phyloP scores from a whole-genome alignment of 2,329 filamentous ascomycete genomes.

The Truncatella angustata region DNA sequence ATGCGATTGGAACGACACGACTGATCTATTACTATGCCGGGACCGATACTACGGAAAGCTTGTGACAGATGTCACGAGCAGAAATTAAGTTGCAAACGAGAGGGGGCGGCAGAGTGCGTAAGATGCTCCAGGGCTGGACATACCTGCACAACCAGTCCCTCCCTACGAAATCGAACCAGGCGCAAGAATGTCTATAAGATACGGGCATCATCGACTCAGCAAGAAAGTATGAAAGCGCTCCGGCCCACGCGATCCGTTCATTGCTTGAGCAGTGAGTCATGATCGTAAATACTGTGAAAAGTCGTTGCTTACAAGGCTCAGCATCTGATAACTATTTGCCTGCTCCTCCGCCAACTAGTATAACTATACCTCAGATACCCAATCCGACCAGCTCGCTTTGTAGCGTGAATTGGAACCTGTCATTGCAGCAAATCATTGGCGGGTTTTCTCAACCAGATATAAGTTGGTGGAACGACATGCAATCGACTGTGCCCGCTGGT shows the following conservation, averaged over 20 bases:
- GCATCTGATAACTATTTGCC: too few species aligned
- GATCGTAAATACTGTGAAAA: too few species aligned
- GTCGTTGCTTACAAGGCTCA: too few species aligned
- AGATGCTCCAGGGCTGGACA: slow-evolving; percentile 39
- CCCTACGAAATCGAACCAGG: slow-evolving; percentile 22
- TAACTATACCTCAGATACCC: too few species aligned
- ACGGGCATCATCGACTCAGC: background rate
- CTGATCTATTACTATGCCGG: background rate
- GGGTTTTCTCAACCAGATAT: too few species aligned
- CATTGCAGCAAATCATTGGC: too few species aligned
- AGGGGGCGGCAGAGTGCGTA: slow-evolving; percentile 38
- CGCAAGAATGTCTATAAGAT: background rate
- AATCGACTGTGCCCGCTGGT: too few species aligned
- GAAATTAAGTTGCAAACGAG: slow-evolving; percentile 45
- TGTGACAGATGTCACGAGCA: slow-evolving; percentile 47
- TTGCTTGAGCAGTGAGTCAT: background rate
- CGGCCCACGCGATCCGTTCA: background rate
- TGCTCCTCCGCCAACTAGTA: too few species aligned
- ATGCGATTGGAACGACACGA: too few species aligned
- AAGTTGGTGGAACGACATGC: too few species aligned
- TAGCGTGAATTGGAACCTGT: too few species aligned
- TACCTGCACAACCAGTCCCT: slow-evolving; percentile 44
- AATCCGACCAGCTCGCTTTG: too few species aligned
- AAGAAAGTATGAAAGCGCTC: background rate
- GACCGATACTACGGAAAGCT: slow-evolving; percentile 32